Evolutionary conservation across 805 yeast species (phyloP), one percentile per base, ranked within the genome.

Genomic region (Candida montana): DNA sequence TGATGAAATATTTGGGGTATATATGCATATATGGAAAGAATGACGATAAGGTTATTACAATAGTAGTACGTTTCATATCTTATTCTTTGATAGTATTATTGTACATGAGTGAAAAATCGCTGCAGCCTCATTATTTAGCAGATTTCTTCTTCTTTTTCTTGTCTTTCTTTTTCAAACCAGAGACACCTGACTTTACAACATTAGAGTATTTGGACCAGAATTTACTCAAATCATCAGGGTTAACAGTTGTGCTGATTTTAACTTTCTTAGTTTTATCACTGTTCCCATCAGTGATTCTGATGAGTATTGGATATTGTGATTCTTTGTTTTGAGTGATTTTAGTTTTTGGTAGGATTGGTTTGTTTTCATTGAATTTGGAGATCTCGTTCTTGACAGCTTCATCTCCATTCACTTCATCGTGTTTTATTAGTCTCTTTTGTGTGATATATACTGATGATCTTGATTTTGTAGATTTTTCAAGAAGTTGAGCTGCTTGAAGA

Each of bases 131-230:
- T n/a, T 44, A 48, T 45, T 62, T 64, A 33, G 61, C 59, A 60
- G 68, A 49, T 64, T 69, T 72, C 58, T 73, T 70, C 67, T 77
- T 80, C 66, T 73, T 75, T 70, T 79, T 80, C 70, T 86, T 87
- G 45, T 84, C 87, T 67, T 86, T 88, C 74, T 83, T 86, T 57
- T 79, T 75, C 60, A 90, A 71, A 2, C 95, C 96, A 3, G 67
- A 66, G 61, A 85, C 77, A 5, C 93, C 90, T 18, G 69, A 57
- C 58, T 86, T 89, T 42, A 89, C 69, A 0, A 75, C 75, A 33
- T 77, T 78, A 1, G 86, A 64, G 62, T 89, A 90, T 20, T 78
- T 79, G 33, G 62, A 59, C 96, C 96, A 90, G 59, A 90, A 90
- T 45, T 67, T 59, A 48, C 81, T 86, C 49, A 90, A 66, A 3